These are phyloP conservation scores for Dipteronia sinensis DNA, from an alignment of 345 rosid species.

Conservation along the genomic window DNA sequence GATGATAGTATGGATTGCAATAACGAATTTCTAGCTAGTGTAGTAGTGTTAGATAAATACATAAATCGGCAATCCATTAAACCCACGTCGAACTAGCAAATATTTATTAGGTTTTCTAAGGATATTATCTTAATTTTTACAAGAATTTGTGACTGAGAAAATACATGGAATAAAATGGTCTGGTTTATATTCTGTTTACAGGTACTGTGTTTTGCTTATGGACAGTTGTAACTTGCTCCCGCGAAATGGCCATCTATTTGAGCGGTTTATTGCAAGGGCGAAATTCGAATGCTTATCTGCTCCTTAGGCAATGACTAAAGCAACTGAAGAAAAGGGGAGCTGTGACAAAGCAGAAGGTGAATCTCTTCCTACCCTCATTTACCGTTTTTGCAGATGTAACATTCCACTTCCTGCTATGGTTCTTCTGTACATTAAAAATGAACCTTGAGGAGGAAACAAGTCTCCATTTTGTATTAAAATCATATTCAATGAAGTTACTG, in stretches of 20 bases:
- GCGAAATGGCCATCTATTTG: not conserved
- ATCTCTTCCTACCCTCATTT: not conserved
- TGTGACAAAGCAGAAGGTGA: constrained; percentile 11
- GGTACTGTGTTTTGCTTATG: not conserved
- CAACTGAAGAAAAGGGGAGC: not conserved
- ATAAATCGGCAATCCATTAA: too few relatives aligned
- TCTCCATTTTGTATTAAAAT: not conserved
- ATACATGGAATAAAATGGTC: too few relatives aligned
- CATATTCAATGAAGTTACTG: not conserved
- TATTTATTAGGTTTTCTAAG: too few relatives aligned
- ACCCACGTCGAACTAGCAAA: too few relatives aligned
- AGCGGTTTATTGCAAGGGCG: not conserved
- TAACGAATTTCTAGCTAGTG: too few relatives aligned
- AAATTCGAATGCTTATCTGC: not conserved
- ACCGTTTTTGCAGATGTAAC: not conserved
- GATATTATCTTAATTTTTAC: too few relatives aligned
- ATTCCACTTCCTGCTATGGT: not conserved
- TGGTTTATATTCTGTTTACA: not conserved
- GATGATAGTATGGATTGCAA: too few relatives aligned
- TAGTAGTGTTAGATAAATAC: too few relatives aligned
- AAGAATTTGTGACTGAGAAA: too few relatives aligned
- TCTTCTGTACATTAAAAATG: not conserved
- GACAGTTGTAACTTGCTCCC: not conserved
- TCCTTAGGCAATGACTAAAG: not conserved
- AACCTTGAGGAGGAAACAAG: not conserved